These are phyloP conservation scores for Clausena lansium DNA, from an alignment of 345 rosid species.

Conservation along the genomic window DNA sequence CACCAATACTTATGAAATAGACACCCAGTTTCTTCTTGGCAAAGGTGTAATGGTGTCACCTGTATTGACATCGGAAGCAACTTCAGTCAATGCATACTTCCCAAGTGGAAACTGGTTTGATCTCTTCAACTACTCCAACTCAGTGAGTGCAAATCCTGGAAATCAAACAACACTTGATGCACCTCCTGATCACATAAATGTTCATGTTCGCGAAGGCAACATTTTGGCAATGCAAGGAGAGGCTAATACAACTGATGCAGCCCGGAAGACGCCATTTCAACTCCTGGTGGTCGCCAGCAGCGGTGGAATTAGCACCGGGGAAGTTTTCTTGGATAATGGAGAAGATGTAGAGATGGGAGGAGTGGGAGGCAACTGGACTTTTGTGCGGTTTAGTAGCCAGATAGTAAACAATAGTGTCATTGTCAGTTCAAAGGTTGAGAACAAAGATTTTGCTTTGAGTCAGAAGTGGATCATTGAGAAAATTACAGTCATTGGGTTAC, in stretches of 20 bases:
- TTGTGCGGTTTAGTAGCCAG: neutral
- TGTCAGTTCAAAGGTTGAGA: neutral
- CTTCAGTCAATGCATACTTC: neutral
- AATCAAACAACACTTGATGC: neutral
- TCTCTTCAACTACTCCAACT: neutral
- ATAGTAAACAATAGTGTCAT: neutral
- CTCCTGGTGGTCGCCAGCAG: neutral
- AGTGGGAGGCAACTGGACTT: neutral
- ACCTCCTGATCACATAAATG: neutral
- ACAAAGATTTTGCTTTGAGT: neutral
- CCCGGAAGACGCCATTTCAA: neutral
- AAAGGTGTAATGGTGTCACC: neutral
- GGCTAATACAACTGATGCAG: neutral
- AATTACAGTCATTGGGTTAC: neutral
- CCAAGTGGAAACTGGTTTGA: neutral
- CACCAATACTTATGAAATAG: neutral
- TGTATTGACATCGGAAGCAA: neutral
- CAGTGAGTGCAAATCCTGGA: neutral
- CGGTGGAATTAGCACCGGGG: neutral
- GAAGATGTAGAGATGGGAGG: neutral
- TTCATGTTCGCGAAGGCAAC: neutral
- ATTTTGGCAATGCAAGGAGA: neutral
- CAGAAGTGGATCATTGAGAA: slow-evolving; percentile 1
- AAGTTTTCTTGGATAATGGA: neutral
- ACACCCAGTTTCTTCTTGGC: neutral